These are phyloP conservation scores for Cladosporium halotolerans DNA, from an alignment of 2,329 filamentous ascomycete species.

Conservation along the genomic window DNA sequence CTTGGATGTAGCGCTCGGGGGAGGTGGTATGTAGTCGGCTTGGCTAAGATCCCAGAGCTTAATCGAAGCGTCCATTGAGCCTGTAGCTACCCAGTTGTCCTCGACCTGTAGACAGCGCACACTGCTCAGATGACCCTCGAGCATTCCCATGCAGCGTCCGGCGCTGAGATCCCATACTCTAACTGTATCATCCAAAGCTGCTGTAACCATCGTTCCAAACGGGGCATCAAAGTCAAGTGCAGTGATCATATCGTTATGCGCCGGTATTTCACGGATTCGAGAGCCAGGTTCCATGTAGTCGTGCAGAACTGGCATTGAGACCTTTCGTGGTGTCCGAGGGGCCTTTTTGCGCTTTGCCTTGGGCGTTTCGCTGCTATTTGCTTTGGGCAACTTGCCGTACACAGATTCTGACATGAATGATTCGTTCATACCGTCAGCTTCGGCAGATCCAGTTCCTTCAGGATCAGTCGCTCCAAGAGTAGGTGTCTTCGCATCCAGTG, in stretches of 20 bases:
- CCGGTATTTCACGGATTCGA: constrained; percentile 78
- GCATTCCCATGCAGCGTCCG: constrained; percentile 80
- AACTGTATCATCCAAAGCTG: constrained; percentile 87
- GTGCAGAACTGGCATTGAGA: constrained; percentile 90
- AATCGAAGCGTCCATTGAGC: constrained; percentile 90
- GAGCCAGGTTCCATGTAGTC: constrained; percentile 91
- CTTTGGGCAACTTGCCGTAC: constrained; percentile 76
- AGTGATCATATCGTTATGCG: constrained; percentile 82
- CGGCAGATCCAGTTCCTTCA: constrained; percentile 32
- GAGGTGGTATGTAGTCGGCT: constrained; percentile 71
- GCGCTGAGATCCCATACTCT: constrained; percentile 95
- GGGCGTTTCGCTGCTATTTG: constrained; percentile 31
- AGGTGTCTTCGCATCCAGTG: constrained; percentile 37
- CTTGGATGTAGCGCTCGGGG: constrained; percentile 42
- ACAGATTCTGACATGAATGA: constrained; percentile 97
- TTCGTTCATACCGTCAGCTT: constrained; percentile 42
- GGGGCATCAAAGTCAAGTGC: constrained; percentile 95
- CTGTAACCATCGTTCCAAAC: constrained; percentile 89
- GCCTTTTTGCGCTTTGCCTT: constrained; percentile 31
- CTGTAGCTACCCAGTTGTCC: constrained; percentile 90
- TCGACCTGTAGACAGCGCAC: constrained; percentile 89
- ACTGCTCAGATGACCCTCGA: constrained; percentile 92
- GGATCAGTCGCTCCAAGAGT: constrained; percentile 16
- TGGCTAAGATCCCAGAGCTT: constrained; percentile 90
- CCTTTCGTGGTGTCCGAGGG: constrained; percentile 38